Base-by-base conservation (phyloP, 768 basidiomycete species). In the Russula sp. region DNA sequence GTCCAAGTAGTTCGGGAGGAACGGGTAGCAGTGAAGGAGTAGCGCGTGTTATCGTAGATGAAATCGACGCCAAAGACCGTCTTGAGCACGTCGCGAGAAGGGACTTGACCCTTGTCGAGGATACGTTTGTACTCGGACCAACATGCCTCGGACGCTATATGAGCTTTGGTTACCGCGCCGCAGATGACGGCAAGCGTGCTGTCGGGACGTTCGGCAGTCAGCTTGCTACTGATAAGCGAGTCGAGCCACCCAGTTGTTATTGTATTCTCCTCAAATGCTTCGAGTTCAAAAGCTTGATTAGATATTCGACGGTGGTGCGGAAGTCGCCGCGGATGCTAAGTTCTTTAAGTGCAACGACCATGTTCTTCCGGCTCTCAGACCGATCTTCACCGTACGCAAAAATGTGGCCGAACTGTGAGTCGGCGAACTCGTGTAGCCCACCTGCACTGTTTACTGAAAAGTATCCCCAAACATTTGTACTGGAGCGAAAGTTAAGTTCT, bases 391-490 rank as follows among this genome's bases (percentile, higher is more conserved):
- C 97, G 71, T 98, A 98, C 20, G 96, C 97, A 70, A 99, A 99
- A 73, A 98, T 98, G 74, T 99, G 97, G 59, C 97, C 97, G 72
- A 99, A 98, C 71, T 99, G 97, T 10, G 96, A 98, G 76, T 99
- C 97, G 48, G 97, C 97, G 71, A 94, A 98, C 76, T 99, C 95
- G 77, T 99, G 97, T 59, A 99, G 84, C 75, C 96, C 97, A 74
- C 97, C 97, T 11, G 95, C 89, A 16, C 89, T 89, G 50, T 85
- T 86, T 71, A 99, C 97, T 18, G 97, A 98, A 82, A 99, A 99
- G 79, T 99, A 99, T 66, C 97, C 97, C 97, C 97, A 99, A 51
- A 99, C 97, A 67, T 99, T 99, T 51, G 94, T 98, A 76, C 91
- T 97, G 30, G 95, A 98, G 63, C 97, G 89, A 88, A 99, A 99